Evolutionary conservation across 805 yeast genomes (phyloP).

Genomic region (Myxozyma melibiosi): DNA sequence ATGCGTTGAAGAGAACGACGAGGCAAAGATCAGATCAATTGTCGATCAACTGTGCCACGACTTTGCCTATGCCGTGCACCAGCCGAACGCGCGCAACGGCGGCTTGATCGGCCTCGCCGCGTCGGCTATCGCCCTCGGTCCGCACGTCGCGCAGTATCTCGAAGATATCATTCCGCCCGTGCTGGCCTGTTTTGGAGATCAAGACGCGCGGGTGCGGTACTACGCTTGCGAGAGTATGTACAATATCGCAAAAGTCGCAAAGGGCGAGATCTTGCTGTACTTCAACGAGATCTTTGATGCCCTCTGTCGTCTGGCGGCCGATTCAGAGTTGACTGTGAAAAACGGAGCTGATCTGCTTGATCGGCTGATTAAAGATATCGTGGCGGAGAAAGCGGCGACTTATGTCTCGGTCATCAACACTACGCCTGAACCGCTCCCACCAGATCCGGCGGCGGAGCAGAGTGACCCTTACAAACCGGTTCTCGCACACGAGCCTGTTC

Average conservation of each 20-base stretch:
- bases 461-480: constrained; percentile 39
- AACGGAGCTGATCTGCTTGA: constrained; percentile 95
- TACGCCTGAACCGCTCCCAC: constrained; percentile 20
- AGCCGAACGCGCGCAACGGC: constrained; percentile 89
- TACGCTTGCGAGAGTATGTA: constrained; percentile 96
- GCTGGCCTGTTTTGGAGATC: constrained; percentile 92
- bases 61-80: constrained; percentile 79
- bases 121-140: constrained; percentile 89
- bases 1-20: constrained; percentile 61
- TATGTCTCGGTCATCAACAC: constrained; percentile 71
- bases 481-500: constrained; percentile 39
- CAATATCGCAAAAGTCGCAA: constrained; percentile 93
- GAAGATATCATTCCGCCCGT: constrained; percentile 91
- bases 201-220: constrained; percentile 94
- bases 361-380: constrained; percentile 87
- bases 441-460: constrained; percentile 27
- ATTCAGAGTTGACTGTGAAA: constrained; percentile 79
- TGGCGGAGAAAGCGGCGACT: constrained; percentile 88
- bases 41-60: constrained; percentile 77
- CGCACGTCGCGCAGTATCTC: constrained; percentile 77
- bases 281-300: constrained; percentile 96
- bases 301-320: constrained; percentile 58
- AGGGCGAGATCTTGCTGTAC: constrained; percentile 87
- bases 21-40: constrained; percentile 58
- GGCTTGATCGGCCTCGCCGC: constrained; percentile 96